Base-by-base conservation (phyloP, 2,329 filamentous ascomycete species). In the Epicoccum sorghinum region DNA sequence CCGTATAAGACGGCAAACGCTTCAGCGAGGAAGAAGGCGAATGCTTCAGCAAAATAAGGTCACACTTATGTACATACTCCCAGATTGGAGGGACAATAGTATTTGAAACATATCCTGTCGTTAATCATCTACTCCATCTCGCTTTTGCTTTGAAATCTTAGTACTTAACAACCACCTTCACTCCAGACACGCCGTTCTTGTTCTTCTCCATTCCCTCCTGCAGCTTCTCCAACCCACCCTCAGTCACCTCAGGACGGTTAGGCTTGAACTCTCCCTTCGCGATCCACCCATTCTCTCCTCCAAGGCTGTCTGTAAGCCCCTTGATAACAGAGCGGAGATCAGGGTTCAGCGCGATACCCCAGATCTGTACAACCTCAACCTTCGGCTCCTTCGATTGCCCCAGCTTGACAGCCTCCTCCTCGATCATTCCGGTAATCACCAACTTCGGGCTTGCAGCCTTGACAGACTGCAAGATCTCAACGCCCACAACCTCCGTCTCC, bases 131-230 rank as follows among this genome's bases (percentile, higher is more conserved):
- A 18, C 18, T 18, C 18, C 3, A 18, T 18, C 2, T 18, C 18
- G 18, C 3, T 18, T 18, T 18, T 18, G 18, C 18, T 18, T 18
- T 18, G 18, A 18, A 18, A 18, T 18, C 18, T 38, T 40, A 52
- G 13, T 37, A 37, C 25, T 47, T 24, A 1, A 57, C 25, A 6
- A 57, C 47, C 1, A 60, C 47, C 47, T 53, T 60, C 4, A 58
- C 51, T 18, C 56, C 52, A n/a, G 56, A 59, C 4, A 59, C 56
- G 22, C 56, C 56, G 4, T 47, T 13, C 30, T 53, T 56, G 23
- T 56, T 59, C 38, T 47, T 52, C 37, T 55, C 45, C 48, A 59
- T 25, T 4, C 52, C 52, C 23, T 56, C 48, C 27, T 59, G 52
- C 5, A 59, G 4, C 37, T 52, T 52, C 40, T 52, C 44, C 24